These are phyloP conservation scores for Seiridium unicorne DNA, from an alignment of 2,329 filamentous ascomycete genomes.

Conservation along the genomic window DNA sequence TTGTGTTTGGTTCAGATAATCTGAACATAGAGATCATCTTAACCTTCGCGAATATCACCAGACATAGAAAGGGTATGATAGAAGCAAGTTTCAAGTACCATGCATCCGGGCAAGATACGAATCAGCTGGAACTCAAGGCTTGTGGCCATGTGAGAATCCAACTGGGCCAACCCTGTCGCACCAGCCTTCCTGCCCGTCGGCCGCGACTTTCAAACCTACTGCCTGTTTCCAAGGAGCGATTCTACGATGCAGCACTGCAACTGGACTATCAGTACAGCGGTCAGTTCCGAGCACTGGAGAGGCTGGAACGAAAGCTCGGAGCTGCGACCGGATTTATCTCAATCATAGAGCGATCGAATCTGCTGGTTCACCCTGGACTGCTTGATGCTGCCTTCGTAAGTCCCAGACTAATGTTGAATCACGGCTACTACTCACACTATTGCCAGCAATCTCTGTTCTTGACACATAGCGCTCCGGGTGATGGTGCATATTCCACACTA, in stretches of 20 bases:
- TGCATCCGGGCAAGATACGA: background rate
- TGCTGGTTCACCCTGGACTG: too few relatives aligned
- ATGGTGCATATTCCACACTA: too few relatives aligned
- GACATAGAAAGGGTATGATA: background rate
- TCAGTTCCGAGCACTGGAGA: background rate
- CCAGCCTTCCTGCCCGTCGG: background rate
- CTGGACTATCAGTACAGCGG: background rate
- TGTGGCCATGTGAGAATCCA: background rate
- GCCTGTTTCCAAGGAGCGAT: background rate
- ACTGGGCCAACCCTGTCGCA: background rate
- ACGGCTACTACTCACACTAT: too few relatives aligned
- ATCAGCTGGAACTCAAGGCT: background rate
- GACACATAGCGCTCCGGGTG: too few relatives aligned
- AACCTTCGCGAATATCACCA: background rate
- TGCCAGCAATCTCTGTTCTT: too few relatives aligned
- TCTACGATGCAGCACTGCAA: background rate
- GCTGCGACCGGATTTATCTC: background rate
- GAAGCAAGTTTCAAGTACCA: background rate
- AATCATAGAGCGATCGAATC: background rate
- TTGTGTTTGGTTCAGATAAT: background rate
- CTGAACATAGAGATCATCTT: background rate
- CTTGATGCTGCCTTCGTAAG: too few relatives aligned
- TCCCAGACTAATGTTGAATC: too few relatives aligned
- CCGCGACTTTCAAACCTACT: background rate
- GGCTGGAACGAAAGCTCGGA: background rate